Base-by-base conservation (phyloP, 1,284 basidiomycete genomes). In the Cutaneotrichosporon arboriforme region DNA sequence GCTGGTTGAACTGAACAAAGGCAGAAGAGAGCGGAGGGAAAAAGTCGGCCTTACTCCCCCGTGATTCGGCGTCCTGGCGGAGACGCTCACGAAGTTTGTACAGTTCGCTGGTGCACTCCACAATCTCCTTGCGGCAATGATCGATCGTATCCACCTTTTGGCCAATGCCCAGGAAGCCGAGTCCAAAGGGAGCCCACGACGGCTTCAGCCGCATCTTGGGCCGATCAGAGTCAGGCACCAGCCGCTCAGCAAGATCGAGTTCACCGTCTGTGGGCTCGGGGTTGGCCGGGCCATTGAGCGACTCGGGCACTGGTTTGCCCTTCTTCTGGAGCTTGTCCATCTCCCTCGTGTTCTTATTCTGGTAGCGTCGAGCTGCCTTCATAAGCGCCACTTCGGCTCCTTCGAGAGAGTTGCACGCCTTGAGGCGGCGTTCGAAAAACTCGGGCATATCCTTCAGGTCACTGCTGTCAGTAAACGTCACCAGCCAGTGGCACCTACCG, bases 1-100 rank as follows among this genome's bases (percentile, higher is more conserved):
- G 94, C 63, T 84, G 81, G 73, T 93, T 85, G 81, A 97, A 98
- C 26, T 90, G 86, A 57, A 98, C 81, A 73, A 98, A 98, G 4
- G 88, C 90, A 22, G 87, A 88, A 68, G 84, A 90, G 59, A 87
- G 69, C 1, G 86, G 85, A 4, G 76, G 76, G 68, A 80, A 82
- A 2, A 41, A 48, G 51, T 80, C 78, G 13, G 49, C 18, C 4
- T n/a, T n/a, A n/a, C n/a, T n/a, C n/a, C 69, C 70, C 1, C 59
- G 53, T 8, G 50, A 54, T 7, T 51, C 40, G n/a, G 70, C 62
- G 55, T 74, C 73, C 58, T 80, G 77, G 36, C 74, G 74, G 37
- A 82, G 72, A 36, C 77, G 68, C 52, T 78, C 73, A 36, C 77
- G 69, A 18, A 66, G 54, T 14, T 56, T 55, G 14, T 62, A 48